A percentile compares a stretch with the other conserved stretches of the same genome.
Evolutionary conservation across 129 eudicot species (phyloP).

Genomic region (Artemisia annua): DNA sequence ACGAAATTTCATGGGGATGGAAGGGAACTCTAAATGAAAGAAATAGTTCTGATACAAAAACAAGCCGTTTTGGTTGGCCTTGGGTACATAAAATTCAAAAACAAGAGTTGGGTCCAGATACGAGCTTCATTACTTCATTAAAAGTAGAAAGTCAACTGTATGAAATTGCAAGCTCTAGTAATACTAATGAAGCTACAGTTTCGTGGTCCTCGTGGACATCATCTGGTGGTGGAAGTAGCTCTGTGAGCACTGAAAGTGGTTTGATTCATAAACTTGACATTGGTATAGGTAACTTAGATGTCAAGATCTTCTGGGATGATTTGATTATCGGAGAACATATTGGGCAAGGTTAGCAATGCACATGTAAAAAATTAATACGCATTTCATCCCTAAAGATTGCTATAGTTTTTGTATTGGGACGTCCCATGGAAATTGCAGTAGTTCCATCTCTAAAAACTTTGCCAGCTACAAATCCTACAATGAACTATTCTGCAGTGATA

Average conservation of each 20-base stretch:
- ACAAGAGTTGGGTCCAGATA: constrained; percentile 2
- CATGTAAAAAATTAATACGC: too few species aligned
- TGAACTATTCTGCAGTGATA: too few species aligned
- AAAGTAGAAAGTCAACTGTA: constrained; percentile 4
- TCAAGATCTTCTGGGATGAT: constrained; percentile 77
- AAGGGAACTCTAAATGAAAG: background rate
- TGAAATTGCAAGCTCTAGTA: background rate
- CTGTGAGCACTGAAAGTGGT: constrained; percentile 47
- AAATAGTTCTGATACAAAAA: background rate
- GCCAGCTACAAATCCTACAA: too few species aligned
- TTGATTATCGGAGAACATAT: constrained; percentile 65
- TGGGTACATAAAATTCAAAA: constrained; percentile 9
- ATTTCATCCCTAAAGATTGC: too few species aligned
- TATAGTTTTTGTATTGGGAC: too few species aligned
- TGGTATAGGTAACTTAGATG: constrained; percentile 43
- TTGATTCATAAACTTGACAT: constrained; percentile 46
- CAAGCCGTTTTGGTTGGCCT: constrained; percentile 10
- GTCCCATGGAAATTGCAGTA: too few species aligned
- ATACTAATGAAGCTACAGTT: constrained; percentile 18
- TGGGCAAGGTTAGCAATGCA: constrained; percentile 55
- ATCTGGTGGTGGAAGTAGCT: constrained; percentile 41
- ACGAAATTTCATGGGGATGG: constrained; percentile 15
- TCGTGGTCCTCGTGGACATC: too few species aligned
- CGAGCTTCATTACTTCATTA: background rate
- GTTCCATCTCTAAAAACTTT: too few species aligned